These are phyloP conservation scores for Aspergillus asperescens DNA, from an alignment of 495 filamentous ascomycete genomes.

Conservation along the genomic window DNA sequence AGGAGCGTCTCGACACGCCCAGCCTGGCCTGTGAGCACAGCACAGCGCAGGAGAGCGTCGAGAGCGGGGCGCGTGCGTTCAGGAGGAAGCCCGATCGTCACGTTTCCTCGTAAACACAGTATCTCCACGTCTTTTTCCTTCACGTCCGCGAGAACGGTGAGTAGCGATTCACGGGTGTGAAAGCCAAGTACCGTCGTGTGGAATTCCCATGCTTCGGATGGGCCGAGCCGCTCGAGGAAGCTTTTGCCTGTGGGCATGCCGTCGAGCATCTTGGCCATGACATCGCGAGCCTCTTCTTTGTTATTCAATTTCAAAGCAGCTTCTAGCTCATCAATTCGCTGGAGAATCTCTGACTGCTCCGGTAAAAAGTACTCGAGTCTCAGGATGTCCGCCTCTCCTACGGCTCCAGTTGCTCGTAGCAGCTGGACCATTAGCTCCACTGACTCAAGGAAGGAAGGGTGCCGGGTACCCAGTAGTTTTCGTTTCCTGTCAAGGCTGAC, in stretches of 20 bases:
- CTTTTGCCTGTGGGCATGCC: background rate
- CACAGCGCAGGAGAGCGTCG: background rate
- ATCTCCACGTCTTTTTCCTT: background rate
- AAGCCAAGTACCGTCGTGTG: background rate
- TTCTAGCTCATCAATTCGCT: background rate
- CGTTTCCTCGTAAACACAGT: background rate
- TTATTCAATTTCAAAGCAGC: background rate
- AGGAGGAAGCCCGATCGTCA: background rate
- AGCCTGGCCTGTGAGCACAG: background rate
- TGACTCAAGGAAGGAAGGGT: background rate
- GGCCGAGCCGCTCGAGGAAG: background rate
- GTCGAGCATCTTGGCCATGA: background rate
- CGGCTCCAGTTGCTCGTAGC: background rate
- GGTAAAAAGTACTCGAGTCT: background rate
- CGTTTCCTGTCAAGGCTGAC: background rate
- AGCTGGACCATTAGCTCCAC: background rate
- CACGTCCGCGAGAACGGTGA: background rate
- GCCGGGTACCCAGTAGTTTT: background rate
- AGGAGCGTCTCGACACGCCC: background rate
- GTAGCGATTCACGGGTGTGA: background rate
- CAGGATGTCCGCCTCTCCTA: background rate
- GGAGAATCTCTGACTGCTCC: background rate
- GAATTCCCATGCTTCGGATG: background rate
- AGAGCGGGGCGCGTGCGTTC: background rate
- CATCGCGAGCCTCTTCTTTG: background rate